Evolutionary conservation across 352 stramenopile genomes (phyloP).

Genomic region (Phytophthora crassamura): DNA sequence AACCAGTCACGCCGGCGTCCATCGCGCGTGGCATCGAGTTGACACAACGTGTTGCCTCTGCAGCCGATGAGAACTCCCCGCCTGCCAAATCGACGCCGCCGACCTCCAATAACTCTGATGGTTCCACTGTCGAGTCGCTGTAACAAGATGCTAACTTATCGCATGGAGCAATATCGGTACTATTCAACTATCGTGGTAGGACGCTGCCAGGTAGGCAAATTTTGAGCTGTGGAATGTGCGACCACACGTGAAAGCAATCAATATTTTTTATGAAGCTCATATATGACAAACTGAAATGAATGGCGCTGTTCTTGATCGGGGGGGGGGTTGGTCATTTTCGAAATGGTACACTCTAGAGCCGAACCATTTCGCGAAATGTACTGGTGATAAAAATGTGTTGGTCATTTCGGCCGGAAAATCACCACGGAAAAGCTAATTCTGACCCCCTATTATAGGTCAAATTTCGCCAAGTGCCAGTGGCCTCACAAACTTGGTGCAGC

Average conservation of each 20-base stretch:
- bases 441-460: too few relatives aligned
- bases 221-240: conserved; percentile 10
- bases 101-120: not conserved
- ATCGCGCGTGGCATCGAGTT: conserved; percentile 60
- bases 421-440: too few relatives aligned
- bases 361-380: too few relatives aligned
- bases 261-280: conserved; percentile 32
- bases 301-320: not conserved
- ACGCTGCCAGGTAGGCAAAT: not conserved
- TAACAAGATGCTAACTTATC: conserved; percentile 15
- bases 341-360: too few relatives aligned
- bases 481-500: too few relatives aligned
- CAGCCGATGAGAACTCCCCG: conserved; percentile 38
- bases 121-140: conserved; percentile 34
- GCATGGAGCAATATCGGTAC: not conserved
- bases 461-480: too few relatives aligned
- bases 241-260: conserved; percentile 4
- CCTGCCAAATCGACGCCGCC: conserved; percentile 11
- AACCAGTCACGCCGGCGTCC: conserved; percentile 58
- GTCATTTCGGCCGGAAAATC: too few relatives aligned
- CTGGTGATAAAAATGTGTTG: too few relatives aligned
- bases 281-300: conserved; percentile 11
- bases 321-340: too few relatives aligned
- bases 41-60: conserved; percentile 63
- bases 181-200: not conserved